Evolutionary conservation across 176 grass and related monocot species (phyloP).

Genomic region (Rhipidocladum racemiflorum): DNA sequence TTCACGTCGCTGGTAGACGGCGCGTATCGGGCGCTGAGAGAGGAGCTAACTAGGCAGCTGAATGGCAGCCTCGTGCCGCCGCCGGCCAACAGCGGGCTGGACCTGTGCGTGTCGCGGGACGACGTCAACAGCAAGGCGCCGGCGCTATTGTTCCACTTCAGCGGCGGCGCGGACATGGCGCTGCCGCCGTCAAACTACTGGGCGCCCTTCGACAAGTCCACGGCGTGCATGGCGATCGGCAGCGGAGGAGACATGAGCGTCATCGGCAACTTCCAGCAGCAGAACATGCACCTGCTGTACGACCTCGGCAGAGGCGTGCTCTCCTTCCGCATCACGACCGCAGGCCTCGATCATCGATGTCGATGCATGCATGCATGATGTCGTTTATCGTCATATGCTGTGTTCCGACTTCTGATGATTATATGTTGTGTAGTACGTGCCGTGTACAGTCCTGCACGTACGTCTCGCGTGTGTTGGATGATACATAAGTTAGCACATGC

Average conservation of each 20-base stretch:
- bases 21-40: not conserved
- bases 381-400: too few species aligned
- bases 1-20: not conserved
- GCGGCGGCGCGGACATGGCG: not conserved
- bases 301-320: not conserved
- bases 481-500: too few species aligned
- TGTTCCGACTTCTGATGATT: too few species aligned
- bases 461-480: too few species aligned
- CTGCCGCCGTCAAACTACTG: conserved; percentile 15
- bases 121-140: not conserved
- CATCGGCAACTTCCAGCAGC: conserved; percentile 32
- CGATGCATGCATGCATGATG: too few species aligned
- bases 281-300: conserved; percentile 27
- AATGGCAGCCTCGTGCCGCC: conserved; percentile 21
- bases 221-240: not conserved
- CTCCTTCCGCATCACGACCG: conserved; percentile 18
- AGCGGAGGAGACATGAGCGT: fast-evolving
- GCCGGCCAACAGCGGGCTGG: not conserved
- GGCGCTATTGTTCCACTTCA: not conserved
- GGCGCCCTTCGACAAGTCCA: not conserved
- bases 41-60: not conserved
- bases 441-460: too few species aligned
- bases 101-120: not conserved
- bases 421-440: too few species aligned
- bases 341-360: not conserved